Conservation (phyloP, 2,329 filamentous ascomycete genomes). For the Verticillium klebahnii region DNA sequence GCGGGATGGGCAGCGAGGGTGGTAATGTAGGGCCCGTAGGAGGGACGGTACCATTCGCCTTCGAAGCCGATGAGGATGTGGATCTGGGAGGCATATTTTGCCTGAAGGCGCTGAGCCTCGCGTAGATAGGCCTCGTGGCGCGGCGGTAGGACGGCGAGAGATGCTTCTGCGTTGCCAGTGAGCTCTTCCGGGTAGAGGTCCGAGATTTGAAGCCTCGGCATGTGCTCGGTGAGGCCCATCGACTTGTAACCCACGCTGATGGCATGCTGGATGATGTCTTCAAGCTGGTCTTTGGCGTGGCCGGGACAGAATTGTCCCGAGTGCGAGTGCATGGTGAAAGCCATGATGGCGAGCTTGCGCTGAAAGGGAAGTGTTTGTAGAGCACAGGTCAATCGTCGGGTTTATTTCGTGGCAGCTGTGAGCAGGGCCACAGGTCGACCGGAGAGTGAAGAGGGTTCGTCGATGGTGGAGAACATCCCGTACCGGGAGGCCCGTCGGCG, state of each 20-base stretch:
- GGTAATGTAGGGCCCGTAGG: slow-evolving; percentile 52
- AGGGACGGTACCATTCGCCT: slow-evolving; percentile 81
- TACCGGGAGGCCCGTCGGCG: too few species aligned
- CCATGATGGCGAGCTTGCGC: slow-evolving; percentile 53
- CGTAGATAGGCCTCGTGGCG: slow-evolving; percentile 68
- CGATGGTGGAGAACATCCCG: too few species aligned
- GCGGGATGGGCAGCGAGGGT: slow-evolving; percentile 53
- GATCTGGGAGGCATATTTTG: slow-evolving; percentile 66
- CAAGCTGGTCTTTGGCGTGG: slow-evolving; percentile 81
- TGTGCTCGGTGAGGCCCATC: slow-evolving; percentile 91
- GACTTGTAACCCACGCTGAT: slow-evolving; percentile 74
- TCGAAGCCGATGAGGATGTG: slow-evolving; percentile 87
- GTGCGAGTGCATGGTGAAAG: slow-evolving; percentile 96
- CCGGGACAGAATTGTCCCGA: slow-evolving; percentile 94
- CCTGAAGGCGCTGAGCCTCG: slow-evolving; percentile 70
- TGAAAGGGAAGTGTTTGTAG: background rate
- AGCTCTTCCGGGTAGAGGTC: slow-evolving; percentile 93
- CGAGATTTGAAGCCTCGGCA: slow-evolving; percentile 67
- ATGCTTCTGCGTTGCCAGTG: slow-evolving; percentile 42
- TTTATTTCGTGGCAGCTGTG: too few species aligned
- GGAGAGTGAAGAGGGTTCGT: too few species aligned
- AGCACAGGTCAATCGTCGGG: too few species aligned
- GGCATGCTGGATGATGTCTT: slow-evolving; percentile 76
- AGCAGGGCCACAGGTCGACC: too few species aligned
- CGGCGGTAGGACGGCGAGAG: slow-evolving; percentile 42